Evolutionary conservation across 306 rosid species (phyloP), one percentile per base, ranked within the genome.

Genomic region (Inga oerstediana): DNA sequence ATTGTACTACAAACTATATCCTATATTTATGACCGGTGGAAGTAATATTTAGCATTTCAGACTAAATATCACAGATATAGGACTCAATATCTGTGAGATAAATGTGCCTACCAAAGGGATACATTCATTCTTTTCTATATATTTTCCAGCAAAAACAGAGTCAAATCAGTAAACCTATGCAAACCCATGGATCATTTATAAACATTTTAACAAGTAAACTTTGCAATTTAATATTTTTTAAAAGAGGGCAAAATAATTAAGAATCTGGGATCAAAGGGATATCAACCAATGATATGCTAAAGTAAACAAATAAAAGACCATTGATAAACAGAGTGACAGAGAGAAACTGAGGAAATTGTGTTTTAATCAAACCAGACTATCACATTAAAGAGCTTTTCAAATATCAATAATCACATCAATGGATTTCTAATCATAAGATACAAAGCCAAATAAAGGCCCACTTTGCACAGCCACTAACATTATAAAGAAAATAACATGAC

Each of bases 381-480:
- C 16, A 41, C 4, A 59, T 76, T 35, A 11, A 59, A 59, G 35
- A 24, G 46, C 10, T 43, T 76, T 61, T 15, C 15, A n/a, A 61
- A 22, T 66, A 39, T 43, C 72, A 74, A 74, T 7, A 41, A 66
- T 24, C 66, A 27, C 30, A 27, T 27, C 30, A 27, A 27, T 27
- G 30, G 30, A 27, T 27, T 27, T 27, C 30, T 27, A 27, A 27
- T 27, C 30, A 27, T 27, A 27, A 27, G 30, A 27, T 27, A 27
- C 30, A 27, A 1, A 27, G 30, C 58, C 49, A 59, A 71, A 72
- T 75, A 22, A 62, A 9, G 37, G 39, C 69, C 19, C 69, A 62
- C 4, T 78, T 66, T 74, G 20, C 65, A 84, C 30, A 56, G 41
- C 46, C 75, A 84, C 46, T 10, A 20, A 43, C 34, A 43, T n/a